A percentile compares a stretch with the other conserved stretches of the same genome.
These are phyloP conservation scores for Citrus inodora DNA, from an alignment of 345 rosid species.

Conservation along the genomic window DNA sequence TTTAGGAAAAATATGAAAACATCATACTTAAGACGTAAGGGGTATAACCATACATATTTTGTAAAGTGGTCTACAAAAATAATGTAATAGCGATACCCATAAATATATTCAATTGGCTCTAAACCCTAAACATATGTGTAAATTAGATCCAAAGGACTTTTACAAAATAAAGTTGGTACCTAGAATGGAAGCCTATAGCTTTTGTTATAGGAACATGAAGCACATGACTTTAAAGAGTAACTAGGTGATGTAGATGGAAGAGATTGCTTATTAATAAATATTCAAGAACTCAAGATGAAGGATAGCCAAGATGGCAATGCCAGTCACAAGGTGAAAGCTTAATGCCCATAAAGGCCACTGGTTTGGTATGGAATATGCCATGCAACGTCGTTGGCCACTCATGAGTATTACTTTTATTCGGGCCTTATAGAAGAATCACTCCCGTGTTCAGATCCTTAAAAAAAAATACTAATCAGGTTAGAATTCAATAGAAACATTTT, in stretches of 20 bases:
- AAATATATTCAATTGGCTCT: not conserved
- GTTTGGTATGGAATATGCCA: too few relatives aligned
- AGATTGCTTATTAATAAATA: too few relatives aligned
- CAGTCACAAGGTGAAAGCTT: too few relatives aligned
- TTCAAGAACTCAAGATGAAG: too few relatives aligned
- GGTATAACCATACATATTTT: not conserved
- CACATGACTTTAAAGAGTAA: not conserved
- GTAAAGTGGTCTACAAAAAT: slow-evolving; percentile 6
- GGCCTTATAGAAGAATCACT: too few relatives aligned
- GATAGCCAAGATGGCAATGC: not conserved
- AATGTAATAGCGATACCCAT: not conserved
- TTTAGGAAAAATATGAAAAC: rapidly evolving
- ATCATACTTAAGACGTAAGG: not conserved
- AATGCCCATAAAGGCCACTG: too few relatives aligned
- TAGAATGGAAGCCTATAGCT: not conserved
- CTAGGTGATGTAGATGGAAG: too few relatives aligned
- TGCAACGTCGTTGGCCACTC: not conserved
- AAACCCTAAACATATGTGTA: not conserved
- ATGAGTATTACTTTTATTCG: not conserved
- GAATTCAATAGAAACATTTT: not conserved
- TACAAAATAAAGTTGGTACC: too few relatives aligned
- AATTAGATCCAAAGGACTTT: not conserved
- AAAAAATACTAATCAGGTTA: not conserved
- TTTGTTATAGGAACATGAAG: not conserved
- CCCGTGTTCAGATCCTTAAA: not conserved